phyloP scores from a whole-genome alignment of 768 basidiomycete genomes.

The Tricholoma bakamatsutake region DNA sequence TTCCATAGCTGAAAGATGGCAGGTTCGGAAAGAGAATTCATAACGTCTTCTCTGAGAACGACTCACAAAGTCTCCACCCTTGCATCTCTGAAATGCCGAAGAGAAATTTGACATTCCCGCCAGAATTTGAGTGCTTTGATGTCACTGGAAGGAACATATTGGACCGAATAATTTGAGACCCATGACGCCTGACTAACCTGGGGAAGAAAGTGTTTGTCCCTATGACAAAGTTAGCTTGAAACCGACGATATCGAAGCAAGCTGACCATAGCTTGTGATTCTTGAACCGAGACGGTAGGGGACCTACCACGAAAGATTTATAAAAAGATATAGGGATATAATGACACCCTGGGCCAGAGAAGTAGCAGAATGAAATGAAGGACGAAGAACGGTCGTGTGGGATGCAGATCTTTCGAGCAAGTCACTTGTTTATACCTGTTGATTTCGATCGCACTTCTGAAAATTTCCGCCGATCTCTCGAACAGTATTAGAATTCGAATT shows the following conservation, averaged over 20 bases:
- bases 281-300: constrained; percentile 3
- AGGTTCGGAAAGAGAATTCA: neutral
- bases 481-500: too few relatives aligned
- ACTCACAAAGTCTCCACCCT: constrained; percentile 97
- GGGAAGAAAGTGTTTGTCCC: constrained; percentile 86
- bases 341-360: constrained; percentile 18
- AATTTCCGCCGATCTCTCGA: too few relatives aligned
- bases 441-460: neutral
- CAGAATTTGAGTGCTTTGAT: constrained; percentile 72
- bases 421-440: constrained; percentile 27
- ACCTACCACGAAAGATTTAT: constrained; percentile 5
- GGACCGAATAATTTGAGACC: constrained; percentile 8
- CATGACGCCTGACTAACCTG: constrained; percentile 43
- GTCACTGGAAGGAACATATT: constrained; percentile 47
- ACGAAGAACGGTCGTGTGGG: constrained; percentile 32
- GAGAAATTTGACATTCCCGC: constrained; percentile 60
- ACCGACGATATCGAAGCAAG: constrained; percentile 7
- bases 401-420: constrained; percentile 15
- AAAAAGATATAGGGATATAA: constrained; percentile 5
- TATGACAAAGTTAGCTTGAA: constrained; percentile 25
- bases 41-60: neutral
- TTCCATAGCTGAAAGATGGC: constrained; percentile 79
- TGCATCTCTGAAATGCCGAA: constrained; percentile 96
- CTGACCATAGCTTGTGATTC: constrained; percentile 25
- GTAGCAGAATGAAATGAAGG: constrained; percentile 10